Percentiles rank a stretch among this genome's conserved stretches.
phyloP scores from a whole-genome alignment of 768 basidiomycete species.

The Termitomyces sp. region DNA sequence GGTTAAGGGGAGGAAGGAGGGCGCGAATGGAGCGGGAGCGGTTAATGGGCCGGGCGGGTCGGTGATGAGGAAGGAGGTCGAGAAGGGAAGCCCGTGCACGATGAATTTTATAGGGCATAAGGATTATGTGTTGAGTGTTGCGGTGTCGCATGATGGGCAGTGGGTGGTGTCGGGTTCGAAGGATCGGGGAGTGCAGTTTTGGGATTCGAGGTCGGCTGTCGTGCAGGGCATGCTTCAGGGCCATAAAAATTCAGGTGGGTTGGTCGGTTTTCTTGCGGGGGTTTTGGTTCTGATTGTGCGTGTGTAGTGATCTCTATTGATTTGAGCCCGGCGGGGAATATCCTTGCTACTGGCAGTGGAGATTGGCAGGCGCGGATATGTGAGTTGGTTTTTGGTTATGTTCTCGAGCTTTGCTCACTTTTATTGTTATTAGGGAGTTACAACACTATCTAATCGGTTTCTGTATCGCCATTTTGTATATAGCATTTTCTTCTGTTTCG shows the following conservation, averaged over 20 bases:
- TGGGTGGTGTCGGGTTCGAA: constrained; percentile 94
- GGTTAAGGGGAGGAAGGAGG: constrained; percentile 49
- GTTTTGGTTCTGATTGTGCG: not conserved
- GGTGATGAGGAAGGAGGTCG: constrained; percentile 52
- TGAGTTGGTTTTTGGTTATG: constrained; percentile 22
- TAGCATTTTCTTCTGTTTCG: not conserved
- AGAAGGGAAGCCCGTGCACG: constrained; percentile 48
- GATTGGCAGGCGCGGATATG: constrained; percentile 56
- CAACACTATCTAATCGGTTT: constrained; percentile 8
- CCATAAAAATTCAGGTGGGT: constrained; percentile 54
- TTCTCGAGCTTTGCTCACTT: not conserved
- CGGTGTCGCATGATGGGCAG: constrained; percentile 85
- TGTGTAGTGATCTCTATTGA: constrained; percentile 49
- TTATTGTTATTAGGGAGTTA: constrained; percentile 14
- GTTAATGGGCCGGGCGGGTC: constrained; percentile 20
- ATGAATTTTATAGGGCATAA: constrained; percentile 92
- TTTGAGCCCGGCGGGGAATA: constrained; percentile 40
- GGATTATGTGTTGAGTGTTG: constrained; percentile 59
- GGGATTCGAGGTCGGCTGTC: constrained; percentile 71
- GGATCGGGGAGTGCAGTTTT: constrained; percentile 94
- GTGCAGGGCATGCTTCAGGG: constrained; percentile 93
- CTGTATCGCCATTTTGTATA: not conserved
- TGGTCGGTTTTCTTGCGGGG: not conserved
- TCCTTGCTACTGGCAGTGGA: constrained; percentile 51
- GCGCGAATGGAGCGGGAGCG: constrained; percentile 37